These are phyloP conservation scores for Aspergillus thermomutatus DNA, from an alignment of 2,329 filamentous ascomycete species.

Conservation along the genomic window DNA sequence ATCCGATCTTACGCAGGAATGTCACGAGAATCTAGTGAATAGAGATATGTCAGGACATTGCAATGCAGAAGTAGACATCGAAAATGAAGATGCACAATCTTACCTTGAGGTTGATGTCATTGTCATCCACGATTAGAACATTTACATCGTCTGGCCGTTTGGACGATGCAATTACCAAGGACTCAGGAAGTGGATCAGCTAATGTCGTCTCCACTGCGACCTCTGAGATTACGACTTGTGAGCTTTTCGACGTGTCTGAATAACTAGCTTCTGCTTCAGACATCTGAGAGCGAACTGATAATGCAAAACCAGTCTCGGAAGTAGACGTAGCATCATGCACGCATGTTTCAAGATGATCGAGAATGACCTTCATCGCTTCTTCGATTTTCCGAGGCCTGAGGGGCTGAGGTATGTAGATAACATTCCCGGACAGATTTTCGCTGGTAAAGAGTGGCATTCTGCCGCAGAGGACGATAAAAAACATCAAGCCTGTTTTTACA, in stretches of 20 bases:
- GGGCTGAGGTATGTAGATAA: constrained; percentile 16
- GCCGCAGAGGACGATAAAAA: constrained; percentile 19
- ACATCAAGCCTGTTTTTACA: constrained; percentile 8
- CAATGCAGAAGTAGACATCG: too few relatives aligned
- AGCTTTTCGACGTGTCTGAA: not conserved
- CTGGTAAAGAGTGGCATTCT: not conserved
- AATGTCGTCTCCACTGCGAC: not conserved
- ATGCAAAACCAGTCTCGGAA: not conserved
- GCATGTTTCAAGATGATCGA: not conserved
- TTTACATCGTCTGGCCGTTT: constrained; percentile 8
- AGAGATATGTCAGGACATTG: too few relatives aligned
- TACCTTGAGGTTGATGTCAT: constrained; percentile 37
- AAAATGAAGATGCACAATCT: not conserved
- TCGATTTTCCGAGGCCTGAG: not conserved
- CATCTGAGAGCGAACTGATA: not conserved
- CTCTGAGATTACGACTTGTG: not conserved
- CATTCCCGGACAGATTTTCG: constrained; percentile 1
- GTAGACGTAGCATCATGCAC: not conserved
- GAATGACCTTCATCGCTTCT: not conserved
- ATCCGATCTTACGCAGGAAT: constrained; percentile 34
- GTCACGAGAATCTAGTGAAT: constrained; percentile 28
- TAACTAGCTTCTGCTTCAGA: not conserved
- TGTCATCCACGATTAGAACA: constrained; percentile 40
- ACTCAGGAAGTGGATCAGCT: not conserved
- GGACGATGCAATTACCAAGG: not conserved